Evolutionary conservation across 2,329 filamentous ascomycete genomes (phyloP).

Genomic region (Fusarium sp.): DNA sequence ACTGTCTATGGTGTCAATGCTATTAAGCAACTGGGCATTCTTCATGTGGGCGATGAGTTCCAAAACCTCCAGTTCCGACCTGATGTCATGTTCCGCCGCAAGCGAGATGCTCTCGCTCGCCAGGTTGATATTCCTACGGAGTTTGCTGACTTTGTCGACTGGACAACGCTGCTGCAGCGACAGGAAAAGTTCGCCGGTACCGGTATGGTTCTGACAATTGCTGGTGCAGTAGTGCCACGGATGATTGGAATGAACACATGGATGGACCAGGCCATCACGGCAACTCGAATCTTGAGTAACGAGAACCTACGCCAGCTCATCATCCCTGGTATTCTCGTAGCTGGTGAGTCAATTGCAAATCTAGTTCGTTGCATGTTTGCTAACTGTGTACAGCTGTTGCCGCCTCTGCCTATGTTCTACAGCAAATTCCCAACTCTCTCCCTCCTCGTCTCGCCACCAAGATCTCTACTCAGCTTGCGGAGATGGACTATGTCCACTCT

Average conservation of each 20-base stretch:
- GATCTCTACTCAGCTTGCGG: conserved; percentile 81
- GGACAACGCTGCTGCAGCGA: conserved; percentile 82
- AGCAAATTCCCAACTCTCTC: conserved; percentile 88
- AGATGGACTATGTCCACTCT: conserved; percentile 91
- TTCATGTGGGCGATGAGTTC: conserved; percentile 90
- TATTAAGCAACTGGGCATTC: conserved; percentile 88
- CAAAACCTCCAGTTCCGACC: conserved; percentile 87
- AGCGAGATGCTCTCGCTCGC: conserved; percentile 82
- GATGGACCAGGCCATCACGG: conserved; percentile 88
- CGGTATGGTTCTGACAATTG: conserved; percentile 92
- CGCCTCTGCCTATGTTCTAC: conserved; percentile 82
- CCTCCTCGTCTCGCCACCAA: conserved; percentile 88
- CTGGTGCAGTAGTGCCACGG: conserved; percentile 84
- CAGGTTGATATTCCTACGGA: conserved; percentile 91
- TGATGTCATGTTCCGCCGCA: conserved; percentile 93
- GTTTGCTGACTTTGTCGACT: conserved; percentile 92
- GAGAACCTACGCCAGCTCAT: conserved; percentile 85
- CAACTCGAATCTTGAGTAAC: conserved; percentile 82
- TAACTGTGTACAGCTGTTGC: conserved; percentile 69
- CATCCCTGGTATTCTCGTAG: conserved; percentile 81
- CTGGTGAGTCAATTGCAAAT: conserved; percentile 68
- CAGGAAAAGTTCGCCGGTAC: conserved; percentile 97
- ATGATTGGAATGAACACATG: conserved; percentile 87
- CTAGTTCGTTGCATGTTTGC: not conserved
- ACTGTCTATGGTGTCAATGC: conserved; percentile 84